These are phyloP conservation scores for Citrus sinensis DNA, from an alignment of 345 rosid genomes.

Conservation along the genomic window DVS_A1.0 CM039161.1:20812501-20813000, in stretches of 20 bases:
- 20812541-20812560: conserved; percentile 84
- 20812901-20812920: background rate
- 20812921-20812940: background rate
- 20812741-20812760: conserved; percentile 51
- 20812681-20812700: conserved; percentile 83
- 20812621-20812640: conserved; percentile 70
- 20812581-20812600: background rate
- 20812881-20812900: background rate
- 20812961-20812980: background rate
- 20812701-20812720: conserved; percentile 83
- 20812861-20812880: background rate
- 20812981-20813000: background rate
- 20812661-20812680: conserved; percentile 96
- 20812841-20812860: background rate
- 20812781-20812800: background rate
- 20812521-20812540: conserved; percentile 70
- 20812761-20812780: background rate
- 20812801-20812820: background rate
- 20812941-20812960: background rate
- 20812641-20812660: conserved; percentile 90
- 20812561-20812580: conserved; percentile 1
- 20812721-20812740: conserved; percentile 90
- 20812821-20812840: background rate
- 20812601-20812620: background rate
- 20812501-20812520: conserved; percentile 86